Evolutionary conservation across 345 rosid species (phyloP).

Genomic region (Salix arbutifolia): DNA sequence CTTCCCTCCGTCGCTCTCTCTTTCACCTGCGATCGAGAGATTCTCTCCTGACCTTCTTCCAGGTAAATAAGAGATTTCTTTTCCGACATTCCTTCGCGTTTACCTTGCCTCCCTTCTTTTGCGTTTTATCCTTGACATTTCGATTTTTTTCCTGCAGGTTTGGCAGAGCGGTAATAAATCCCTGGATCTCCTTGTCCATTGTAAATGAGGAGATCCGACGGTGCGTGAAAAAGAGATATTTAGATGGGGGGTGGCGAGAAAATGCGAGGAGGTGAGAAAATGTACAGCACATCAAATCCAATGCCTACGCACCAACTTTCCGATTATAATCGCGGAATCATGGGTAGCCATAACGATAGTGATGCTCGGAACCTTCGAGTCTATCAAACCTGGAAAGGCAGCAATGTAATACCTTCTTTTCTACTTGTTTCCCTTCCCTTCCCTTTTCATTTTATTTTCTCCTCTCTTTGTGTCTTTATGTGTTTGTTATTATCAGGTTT

Average conservation of each 20-base stretch:
- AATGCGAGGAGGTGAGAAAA: constrained; percentile 1
- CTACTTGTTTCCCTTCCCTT: background rate
- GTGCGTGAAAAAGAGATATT: background rate
- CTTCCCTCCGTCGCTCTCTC: background rate
- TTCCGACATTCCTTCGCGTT: background rate
- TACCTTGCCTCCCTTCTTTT: background rate
- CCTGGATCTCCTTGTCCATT: background rate
- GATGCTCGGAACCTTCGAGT: constrained; percentile 29
- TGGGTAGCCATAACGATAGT: constrained; percentile 8
- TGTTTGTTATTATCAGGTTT: background rate
- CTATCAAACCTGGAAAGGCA: constrained; percentile 72
- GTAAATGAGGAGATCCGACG: constrained; percentile 1
- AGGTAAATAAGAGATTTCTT: background rate
- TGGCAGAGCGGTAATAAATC: background rate
- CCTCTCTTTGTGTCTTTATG: background rate
- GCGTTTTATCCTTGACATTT: background rate
- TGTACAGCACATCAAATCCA: constrained; percentile 17
- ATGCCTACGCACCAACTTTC: constrained; percentile 32
- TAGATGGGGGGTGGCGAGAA: background rate
- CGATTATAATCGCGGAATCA: constrained; percentile 35
- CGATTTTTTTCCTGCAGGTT: background rate
- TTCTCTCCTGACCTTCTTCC: background rate
- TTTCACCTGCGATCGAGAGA: background rate
- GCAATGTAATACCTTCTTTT: constrained; percentile 35
- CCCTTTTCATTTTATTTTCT: background rate